phyloP scores from a whole-genome alignment of 148 eudicot species.

The Rhododendron mucronatum region DNA sequence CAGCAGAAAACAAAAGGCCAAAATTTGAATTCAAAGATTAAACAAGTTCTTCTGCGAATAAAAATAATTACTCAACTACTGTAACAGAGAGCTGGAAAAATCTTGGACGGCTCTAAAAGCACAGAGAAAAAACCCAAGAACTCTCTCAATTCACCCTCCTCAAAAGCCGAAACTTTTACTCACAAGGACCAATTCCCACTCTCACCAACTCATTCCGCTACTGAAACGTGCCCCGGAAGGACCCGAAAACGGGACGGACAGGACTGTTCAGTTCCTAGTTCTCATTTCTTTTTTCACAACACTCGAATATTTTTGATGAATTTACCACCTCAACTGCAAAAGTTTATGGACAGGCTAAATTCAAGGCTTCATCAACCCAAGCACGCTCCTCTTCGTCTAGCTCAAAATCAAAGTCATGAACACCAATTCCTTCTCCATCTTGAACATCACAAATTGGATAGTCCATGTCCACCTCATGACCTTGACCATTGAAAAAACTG shows the following conservation, averaged over 20 bases:
- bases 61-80: not conserved
- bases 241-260: too few relatives aligned
- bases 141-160: not conserved
- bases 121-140: constrained; percentile 11
- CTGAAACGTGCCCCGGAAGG: too few relatives aligned
- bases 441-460: constrained; percentile 18
- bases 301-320: not conserved
- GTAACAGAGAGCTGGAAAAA: not conserved
- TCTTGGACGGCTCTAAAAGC: constrained; percentile 11
- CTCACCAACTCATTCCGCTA: not conserved
- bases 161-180: not conserved
- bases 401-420: constrained; percentile 15
- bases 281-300: not conserved
- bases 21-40: not conserved
- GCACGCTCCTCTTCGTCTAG: constrained; percentile 21
- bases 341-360: constrained; percentile 7
- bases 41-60: not conserved
- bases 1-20: not conserved
- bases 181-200: not conserved
- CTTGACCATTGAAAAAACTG: constrained; percentile 14
- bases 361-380: constrained; percentile 27
- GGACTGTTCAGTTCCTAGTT: too few relatives aligned
- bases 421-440: constrained; percentile 3
- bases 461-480: constrained; percentile 15
- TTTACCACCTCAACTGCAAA: not conserved